Percentiles rank a stretch among this genome's conserved stretches.
phyloP scores from a whole-genome alignment of 179 eudicot species.

The Carnegiea gigantea region DNA sequence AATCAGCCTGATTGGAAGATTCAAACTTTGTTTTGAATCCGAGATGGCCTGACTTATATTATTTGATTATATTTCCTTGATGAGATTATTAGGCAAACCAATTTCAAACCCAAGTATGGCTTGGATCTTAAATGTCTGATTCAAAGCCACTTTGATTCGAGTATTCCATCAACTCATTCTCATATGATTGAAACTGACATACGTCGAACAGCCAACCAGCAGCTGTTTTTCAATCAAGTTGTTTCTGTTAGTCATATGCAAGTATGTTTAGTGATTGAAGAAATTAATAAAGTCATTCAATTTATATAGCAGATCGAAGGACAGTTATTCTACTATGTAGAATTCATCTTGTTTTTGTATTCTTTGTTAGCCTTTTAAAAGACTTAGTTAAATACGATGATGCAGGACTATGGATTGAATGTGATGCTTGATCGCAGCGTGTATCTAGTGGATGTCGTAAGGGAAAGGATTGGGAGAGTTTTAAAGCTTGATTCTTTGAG shows the following conservation, averaged over 20 bases:
- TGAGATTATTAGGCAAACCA: no score
- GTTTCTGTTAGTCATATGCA: no score
- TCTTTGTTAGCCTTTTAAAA: background rate
- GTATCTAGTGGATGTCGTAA: constrained; percentile 67
- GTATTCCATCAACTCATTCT: background rate
- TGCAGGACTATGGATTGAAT: constrained; percentile 62
- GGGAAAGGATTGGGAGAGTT: constrained; percentile 61
- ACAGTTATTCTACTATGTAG: no score
- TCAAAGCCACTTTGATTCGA: background rate
- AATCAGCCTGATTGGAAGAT: background rate
- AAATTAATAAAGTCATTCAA: no score
- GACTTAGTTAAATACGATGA: background rate
- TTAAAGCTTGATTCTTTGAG: constrained; percentile 63
- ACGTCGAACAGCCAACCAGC: no score
- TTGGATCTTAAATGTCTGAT: background rate
- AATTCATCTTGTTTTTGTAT: background rate
- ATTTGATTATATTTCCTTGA: no score
- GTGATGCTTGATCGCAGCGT: constrained; percentile 63
- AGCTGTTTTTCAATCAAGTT: no score
- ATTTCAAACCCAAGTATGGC: no score
- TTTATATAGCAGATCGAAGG: no score
- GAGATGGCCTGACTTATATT: background rate
- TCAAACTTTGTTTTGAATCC: background rate
- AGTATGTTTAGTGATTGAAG: no score
- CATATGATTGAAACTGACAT: background rate